Evolutionary conservation across 257 asterid genomes (phyloP).

Genomic region (Solanum lycopersicoides): DNA sequence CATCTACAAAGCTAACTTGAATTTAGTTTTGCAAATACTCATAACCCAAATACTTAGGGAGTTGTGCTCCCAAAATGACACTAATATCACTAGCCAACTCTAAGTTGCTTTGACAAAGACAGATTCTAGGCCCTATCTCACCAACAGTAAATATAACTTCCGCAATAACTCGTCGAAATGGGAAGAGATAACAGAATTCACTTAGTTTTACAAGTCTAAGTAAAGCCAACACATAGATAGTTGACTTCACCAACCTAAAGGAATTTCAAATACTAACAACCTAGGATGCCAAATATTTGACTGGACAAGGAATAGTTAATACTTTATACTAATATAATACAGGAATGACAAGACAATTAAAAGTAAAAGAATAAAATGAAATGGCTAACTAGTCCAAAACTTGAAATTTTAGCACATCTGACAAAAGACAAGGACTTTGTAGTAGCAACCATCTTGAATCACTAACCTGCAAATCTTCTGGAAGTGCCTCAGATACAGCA

Average conservation of each 20-base stretch:
- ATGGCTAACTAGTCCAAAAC: background rate
- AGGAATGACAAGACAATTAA: background rate
- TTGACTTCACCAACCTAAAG: background rate
- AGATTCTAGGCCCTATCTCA: background rate
- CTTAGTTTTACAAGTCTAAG: background rate
- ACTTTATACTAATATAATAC: background rate
- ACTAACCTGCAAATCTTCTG: constrained; percentile 56
- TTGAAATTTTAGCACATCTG: background rate
- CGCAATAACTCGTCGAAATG: background rate
- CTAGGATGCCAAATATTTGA: background rate
- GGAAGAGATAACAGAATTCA: background rate
- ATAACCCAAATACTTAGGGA: background rate
- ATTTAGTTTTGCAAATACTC: background rate
- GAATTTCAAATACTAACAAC: background rate
- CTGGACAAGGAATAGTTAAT: background rate
- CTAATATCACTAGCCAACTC: background rate
- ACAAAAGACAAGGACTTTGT: background rate
- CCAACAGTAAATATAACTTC: background rate
- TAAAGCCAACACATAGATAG: background rate
- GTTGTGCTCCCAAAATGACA: background rate
- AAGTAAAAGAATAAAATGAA: background rate
- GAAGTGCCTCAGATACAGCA: constrained; percentile 81
- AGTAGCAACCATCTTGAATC: background rate
- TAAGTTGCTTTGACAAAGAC: background rate
- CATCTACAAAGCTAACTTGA: background rate